Percentiles rank a stretch among this genome's conserved stretches.
Evolutionary conservation across 1,284 basidiomycete species (phyloP).

Genomic region (Heimioporus punctisporus): DNA sequence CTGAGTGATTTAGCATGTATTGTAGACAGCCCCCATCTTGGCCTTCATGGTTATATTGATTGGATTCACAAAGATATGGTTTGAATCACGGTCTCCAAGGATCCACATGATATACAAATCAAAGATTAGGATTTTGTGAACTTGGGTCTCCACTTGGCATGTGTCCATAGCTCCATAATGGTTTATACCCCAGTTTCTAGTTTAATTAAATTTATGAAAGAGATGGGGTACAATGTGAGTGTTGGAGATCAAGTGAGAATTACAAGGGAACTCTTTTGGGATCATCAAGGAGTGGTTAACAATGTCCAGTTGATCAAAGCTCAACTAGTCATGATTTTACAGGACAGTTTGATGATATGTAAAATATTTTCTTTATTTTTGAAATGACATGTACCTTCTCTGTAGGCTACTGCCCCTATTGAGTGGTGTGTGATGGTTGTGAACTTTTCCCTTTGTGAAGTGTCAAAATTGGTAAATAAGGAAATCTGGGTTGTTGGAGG

Average conservation of each 20-base stretch:
- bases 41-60: not conserved
- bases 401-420: too few species aligned
- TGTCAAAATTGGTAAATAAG: not conserved
- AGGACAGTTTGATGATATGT: not conserved
- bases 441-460: too few species aligned
- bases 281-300: not conserved
- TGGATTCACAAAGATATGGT: not conserved
- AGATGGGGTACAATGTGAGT: not conserved
- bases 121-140: too few species aligned
- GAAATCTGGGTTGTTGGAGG: not conserved
- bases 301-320: not conserved
- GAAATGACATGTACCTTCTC: too few species aligned
- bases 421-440: too few species aligned
- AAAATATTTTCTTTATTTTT: not conserved
- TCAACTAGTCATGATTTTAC: not conserved
- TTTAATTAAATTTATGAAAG: not conserved
- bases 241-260: not conserved
- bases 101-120: too few species aligned
- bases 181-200: too few species aligned
- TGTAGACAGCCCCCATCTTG: not conserved
- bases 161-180: not conserved
- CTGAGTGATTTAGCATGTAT: too few species aligned
- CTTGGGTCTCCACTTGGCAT: too few species aligned
- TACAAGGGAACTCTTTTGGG: not conserved
- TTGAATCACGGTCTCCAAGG: not conserved